A percentile compares a stretch with the other conserved stretches of the same genome.
Conservation (phyloP, 371 early-diverging fungal genomes). For the Smittium culicis region DNA sequence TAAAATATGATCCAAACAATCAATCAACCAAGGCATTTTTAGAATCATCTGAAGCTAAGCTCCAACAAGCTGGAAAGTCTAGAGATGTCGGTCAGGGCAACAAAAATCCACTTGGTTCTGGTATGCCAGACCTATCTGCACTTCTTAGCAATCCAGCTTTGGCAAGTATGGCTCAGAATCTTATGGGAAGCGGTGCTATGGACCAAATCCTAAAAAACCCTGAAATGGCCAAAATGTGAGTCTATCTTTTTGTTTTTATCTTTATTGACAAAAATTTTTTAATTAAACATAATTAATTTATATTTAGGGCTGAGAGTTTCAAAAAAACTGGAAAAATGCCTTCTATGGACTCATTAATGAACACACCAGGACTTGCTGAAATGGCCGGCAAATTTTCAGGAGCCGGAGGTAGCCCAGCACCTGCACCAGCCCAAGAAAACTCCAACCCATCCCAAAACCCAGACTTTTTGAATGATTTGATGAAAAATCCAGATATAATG, state of each 20-base stretch:
- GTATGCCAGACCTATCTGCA: conserved; percentile 47
- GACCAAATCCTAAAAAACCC: conserved; percentile 80
- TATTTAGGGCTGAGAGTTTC: conserved; percentile 23
- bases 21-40: conserved; percentile 45
- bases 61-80: background rate
- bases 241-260: too few species aligned
- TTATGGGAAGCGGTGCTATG: conserved; percentile 59
- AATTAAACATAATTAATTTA: too few species aligned
- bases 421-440: background rate
- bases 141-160: conserved; percentile 82
- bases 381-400: conserved; percentile 12
- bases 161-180: conserved; percentile 65
- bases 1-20: conserved; percentile 80
- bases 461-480: background rate
- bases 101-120: conserved; percentile 41
- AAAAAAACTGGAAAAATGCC: conserved; percentile 28
- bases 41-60: conserved; percentile 44
- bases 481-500: conserved; percentile 11
- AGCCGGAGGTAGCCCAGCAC: background rate
- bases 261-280: too few species aligned
- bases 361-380: conserved; percentile 26
- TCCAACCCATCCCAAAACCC: too few species aligned
- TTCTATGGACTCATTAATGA: conserved; percentile 27
- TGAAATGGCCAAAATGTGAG: conserved; percentile 64
- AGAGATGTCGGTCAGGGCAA: background rate